Base-by-base conservation (phyloP, 371 early-diverging fungal species). In the Syncephalastrum sp. region DNA sequence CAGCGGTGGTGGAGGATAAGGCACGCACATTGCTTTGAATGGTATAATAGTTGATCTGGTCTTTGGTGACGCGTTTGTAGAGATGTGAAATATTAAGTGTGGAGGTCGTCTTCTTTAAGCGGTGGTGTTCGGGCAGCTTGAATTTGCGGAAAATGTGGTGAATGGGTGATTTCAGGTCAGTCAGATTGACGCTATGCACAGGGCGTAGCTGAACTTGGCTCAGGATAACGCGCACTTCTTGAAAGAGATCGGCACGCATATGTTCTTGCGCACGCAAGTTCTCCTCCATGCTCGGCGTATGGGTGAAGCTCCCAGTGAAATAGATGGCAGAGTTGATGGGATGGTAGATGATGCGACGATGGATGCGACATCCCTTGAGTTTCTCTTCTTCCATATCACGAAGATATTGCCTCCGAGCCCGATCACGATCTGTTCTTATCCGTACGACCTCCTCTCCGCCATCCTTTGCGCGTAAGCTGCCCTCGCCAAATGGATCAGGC, bases 291-390 rank as follows among this genome's bases (percentile, higher is more conserved):
- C 63, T 66, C 3, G 76, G 45, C 21, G 71, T 61, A 48, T 68
- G 71, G 6, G 71, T 60, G 24, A 63, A 52, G 16, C 53, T 56
- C 25, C 68, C 61, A 1, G 79, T 78, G 24, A 70, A 78, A 56
- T 78, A 78, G 1, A 61, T 68, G 19, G 79, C 64, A 5, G 72
- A 47, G 44, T 75, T 78, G 52, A 75, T 59, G 0, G 79, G 73
- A 16, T 78, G 79, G 41, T 75, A 73, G 8, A 78, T 70, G 33
- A 73, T 53, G 6, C 73, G 74, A 42, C 57, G 59, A 25, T 57
- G 57, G 29, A 63, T 59, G n/a, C 58, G 65, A 29, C 53, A 58
- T 15, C 65, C 65, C 29, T 42, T 55, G 4, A 56, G 63, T 41
- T 59, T 53, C 17, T 65, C 65, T 49, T 69, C 65, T 38, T 64